phyloP scores from a whole-genome alignment of 805 yeast species.

The Yamadazyma phyllophila region DNA sequence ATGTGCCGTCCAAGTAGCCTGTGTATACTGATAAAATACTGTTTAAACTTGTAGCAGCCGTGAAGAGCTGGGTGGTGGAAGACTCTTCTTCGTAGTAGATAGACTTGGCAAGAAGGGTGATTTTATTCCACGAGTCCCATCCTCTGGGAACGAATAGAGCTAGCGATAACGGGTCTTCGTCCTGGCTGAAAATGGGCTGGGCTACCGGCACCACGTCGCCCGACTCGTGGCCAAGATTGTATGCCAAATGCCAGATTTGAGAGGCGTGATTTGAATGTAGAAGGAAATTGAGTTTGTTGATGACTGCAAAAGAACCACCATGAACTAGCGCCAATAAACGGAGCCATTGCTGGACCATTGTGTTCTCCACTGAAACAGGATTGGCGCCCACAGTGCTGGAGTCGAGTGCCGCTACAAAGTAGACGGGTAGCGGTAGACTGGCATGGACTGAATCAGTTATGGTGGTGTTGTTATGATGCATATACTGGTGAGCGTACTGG shows the following conservation, averaged over 20 bases:
- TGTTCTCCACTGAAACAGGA: constrained; percentile 17
- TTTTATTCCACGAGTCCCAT: constrained; percentile 53
- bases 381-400: not conserved
- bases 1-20: not conserved
- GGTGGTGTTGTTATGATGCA: not conserved
- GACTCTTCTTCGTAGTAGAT: constrained; percentile 14
- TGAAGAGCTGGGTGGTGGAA: not conserved
- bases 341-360: constrained; percentile 33
- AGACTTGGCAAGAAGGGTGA: constrained; percentile 33
- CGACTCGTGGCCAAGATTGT: not conserved
- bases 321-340: constrained; percentile 32
- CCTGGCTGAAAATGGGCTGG: not conserved
- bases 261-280: not conserved
- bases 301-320: constrained; percentile 19
- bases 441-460: not conserved
- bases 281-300: not conserved
- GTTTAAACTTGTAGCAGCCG: not conserved
- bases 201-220: not conserved
- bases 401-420: constrained; percentile 1
- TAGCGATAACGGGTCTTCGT: not conserved
- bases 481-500: constrained; percentile 1
- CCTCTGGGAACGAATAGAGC: constrained; percentile 41
- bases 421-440: not conserved
- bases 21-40: not conserved
- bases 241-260: not conserved